A percentile compares a stretch with the other conserved stretches of the same genome.
Evolutionary conservation across 495 filamentous ascomycete genomes (phyloP).

Genomic region (Mytilinidion resinicola): DNA sequence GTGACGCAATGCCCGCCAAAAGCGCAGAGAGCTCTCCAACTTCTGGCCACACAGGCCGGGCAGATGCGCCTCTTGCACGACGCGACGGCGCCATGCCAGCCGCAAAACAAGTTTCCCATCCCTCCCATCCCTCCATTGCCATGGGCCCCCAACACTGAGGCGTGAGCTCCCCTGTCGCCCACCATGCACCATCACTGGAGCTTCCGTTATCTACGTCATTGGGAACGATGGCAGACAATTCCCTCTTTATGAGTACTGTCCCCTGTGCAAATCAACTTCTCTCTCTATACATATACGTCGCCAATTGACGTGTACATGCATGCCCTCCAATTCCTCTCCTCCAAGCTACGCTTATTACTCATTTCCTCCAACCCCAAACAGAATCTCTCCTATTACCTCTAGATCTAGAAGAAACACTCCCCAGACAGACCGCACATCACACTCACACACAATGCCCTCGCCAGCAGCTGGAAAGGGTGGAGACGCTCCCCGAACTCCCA

Average conservation of each 20-base stretch:
- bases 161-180: slow-evolving; percentile 18
- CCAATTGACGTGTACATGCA: slow-evolving; percentile 1
- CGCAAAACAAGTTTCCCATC: slow-evolving; percentile 5
- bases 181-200: background rate
- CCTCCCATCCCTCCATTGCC: background rate
- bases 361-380: slow-evolving; percentile 44
- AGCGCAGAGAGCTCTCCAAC: background rate
- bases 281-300: slow-evolving; percentile 7
- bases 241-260: slow-evolving; percentile 2
- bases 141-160: slow-evolving; percentile 13
- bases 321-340: slow-evolving; percentile 17
- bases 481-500: slow-evolving; percentile 43
- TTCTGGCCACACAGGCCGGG: background rate
- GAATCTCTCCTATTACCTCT: slow-evolving; percentile 35
- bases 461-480: slow-evolving; percentile 44
- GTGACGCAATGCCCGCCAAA: slow-evolving; percentile 28
- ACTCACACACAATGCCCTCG: slow-evolving; percentile 41
- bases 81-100: background rate
- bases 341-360: slow-evolving; percentile 46
- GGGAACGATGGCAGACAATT: background rate
- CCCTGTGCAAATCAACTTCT: background rate
- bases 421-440: slow-evolving; percentile 30
- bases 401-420: slow-evolving; percentile 33
- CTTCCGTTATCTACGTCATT: slow-evolving; percentile 24
- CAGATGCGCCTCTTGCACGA: background rate